Evolutionary conservation across 2,329 filamentous ascomycete genomes (phyloP).

Genomic region (Aspergillus nomiae): DNA sequence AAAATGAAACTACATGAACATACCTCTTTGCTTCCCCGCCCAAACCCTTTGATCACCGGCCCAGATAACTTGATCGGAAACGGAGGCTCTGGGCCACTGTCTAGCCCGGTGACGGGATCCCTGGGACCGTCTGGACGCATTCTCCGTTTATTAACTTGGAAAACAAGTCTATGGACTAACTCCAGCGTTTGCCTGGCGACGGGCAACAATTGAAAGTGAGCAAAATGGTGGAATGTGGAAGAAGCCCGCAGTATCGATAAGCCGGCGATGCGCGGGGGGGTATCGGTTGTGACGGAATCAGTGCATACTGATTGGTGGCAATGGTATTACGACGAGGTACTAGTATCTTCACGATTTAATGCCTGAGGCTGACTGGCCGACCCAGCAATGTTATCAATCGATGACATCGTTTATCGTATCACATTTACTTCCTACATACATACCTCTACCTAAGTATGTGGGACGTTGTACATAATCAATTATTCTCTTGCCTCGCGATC

Average conservation of each 20-base stretch:
- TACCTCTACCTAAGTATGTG: not conserved
- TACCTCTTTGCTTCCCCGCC: constrained; percentile 89
- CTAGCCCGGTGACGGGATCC: constrained; percentile 71
- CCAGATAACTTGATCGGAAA: constrained; percentile 85
- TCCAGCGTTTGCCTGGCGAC: not conserved
- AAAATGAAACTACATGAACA: constrained; percentile 15
- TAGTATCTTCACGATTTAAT: not conserved
- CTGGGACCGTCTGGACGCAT: constrained; percentile 59
- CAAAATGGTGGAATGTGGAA: constrained; percentile 1
- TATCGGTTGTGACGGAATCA: not conserved
- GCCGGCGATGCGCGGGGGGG: not conserved
- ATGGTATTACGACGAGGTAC: no score
- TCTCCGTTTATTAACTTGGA: constrained; percentile 1
- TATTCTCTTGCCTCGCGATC: not conserved
- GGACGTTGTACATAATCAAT: not conserved
- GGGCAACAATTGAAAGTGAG: not conserved
- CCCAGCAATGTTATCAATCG: not conserved
- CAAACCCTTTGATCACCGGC: constrained; percentile 88
- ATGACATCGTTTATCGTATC: not conserved
- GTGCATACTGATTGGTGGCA: not conserved
- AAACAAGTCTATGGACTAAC: not conserved
- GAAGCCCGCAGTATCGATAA: constrained; percentile 1
- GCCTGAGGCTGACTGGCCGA: not conserved
- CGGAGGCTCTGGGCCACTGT: constrained; percentile 71
- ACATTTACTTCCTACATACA: not conserved